Evolutionary conservation across 306 rosid genomes (phyloP), one percentile per base, ranked within the genome.

Genomic region (Arachis hypogaea): DNA sequence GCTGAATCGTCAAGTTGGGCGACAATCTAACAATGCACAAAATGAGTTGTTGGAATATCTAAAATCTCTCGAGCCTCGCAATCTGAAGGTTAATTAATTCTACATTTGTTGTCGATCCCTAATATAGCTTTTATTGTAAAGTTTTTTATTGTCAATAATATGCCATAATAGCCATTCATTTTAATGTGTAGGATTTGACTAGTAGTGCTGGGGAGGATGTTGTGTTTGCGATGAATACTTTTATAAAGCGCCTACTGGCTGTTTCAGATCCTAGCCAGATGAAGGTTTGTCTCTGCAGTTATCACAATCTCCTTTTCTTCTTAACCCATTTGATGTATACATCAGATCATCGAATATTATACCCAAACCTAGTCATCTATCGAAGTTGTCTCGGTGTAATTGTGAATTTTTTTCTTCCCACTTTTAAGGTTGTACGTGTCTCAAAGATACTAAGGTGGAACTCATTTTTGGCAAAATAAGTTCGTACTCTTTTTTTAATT

Each of bases 141-240:
- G 29, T 33, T 33, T 33, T 33, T 4, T 2, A 33, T 33, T 66
- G 42, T 55, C 65, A 51, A 73, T 60, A 9, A 44, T 58, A 61
- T 66, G 44, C 44, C 30, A 49, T 61, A 51, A 50, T 64, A 60
- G 70, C 69, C 58, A 57, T 14, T 44, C 46, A 73, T 77, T 80
- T 40, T 44, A 62, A 69, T 68, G 51, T 78, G 79, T 81, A 94
- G 99, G 96, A 92, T 9, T 83, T 94, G 81, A 92, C 97, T 6
- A 92, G 90, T 73, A 94, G 89, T 77, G 97, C 97, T 41, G 99
- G 99, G 63, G 99, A 94, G 71, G 99, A 94, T 46, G 99, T 86
- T 75, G 88, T 92, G 36, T 73, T 92, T 83, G 97, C 99, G 0
- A 92, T 92, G 99, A 92, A 94, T 68, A 88, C 95, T 62, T 94